A percentile compares a stretch with the other conserved stretches of the same genome.
Evolutionary conservation across 2,329 filamentous ascomycete genomes (phyloP).

Genomic region (Claviceps sp.): DNA sequence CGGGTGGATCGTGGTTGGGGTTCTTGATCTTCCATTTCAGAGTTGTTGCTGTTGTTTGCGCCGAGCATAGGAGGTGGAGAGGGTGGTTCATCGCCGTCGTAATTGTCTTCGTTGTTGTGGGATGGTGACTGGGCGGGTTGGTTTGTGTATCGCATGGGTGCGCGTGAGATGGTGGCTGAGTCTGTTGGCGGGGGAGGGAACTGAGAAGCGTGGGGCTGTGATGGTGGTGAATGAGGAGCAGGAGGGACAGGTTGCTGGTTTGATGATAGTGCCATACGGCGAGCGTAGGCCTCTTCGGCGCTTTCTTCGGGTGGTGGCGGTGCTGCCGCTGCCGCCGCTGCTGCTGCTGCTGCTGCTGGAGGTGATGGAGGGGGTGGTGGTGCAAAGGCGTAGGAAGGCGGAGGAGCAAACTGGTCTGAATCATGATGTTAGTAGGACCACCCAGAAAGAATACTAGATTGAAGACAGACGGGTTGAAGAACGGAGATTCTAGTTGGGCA

Average conservation of each 20-base stretch:
- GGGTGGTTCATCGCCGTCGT: conserved; percentile 26
- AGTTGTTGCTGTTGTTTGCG: conserved; percentile 13
- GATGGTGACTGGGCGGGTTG: conserved; percentile 11
- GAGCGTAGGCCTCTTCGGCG: conserved; percentile 57
- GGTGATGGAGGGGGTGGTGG: conserved; percentile 30
- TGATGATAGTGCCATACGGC: conserved; percentile 45
- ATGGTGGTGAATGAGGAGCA: conserved; percentile 15
- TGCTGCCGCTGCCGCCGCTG: conserved; percentile 27
- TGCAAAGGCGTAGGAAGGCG: conserved; percentile 41
- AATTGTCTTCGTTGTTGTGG: conserved; percentile 20
- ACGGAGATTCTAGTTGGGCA: too few relatives aligned
- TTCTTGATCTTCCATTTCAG: conserved; percentile 21
- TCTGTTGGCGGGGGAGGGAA: conserved; percentile 27
- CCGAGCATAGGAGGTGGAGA: conserved; percentile 35
- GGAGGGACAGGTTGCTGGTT: conserved; percentile 21
- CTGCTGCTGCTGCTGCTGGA: conserved; percentile 16
- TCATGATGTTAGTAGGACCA: neutral
- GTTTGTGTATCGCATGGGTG: conserved; percentile 59
- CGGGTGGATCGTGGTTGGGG: conserved; percentile 42
- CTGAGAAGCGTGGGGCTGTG: conserved; percentile 19
- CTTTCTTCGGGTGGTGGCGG: conserved; percentile 44
- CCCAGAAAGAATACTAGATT: neutral
- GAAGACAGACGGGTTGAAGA: neutral
- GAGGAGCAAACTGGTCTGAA: conserved; percentile 47
- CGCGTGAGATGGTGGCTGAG: conserved; percentile 57